Evolutionary conservation across 2,329 filamentous ascomycete species (phyloP).

Genomic region (Monilinia fructicola): DNA sequence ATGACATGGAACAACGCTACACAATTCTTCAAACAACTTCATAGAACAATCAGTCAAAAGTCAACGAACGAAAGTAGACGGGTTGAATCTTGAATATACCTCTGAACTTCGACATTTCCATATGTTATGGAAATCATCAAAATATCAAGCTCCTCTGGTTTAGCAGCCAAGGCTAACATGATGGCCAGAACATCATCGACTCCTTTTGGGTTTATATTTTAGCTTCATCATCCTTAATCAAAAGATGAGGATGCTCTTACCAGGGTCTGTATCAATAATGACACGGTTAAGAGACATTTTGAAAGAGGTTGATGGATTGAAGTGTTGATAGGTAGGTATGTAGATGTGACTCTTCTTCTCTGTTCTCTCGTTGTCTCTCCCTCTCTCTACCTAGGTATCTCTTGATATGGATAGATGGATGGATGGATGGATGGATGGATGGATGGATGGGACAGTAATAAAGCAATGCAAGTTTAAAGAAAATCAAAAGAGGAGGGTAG

Average conservation of each 20-base stretch:
- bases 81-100: constrained; percentile 49
- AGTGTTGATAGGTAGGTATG: too few relatives aligned
- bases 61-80: not conserved
- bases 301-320: not conserved
- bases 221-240: not conserved
- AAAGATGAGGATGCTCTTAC: constrained; percentile 48
- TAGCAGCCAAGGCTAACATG: constrained; percentile 79
- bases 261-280: constrained; percentile 94
- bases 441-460: not conserved
- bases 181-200: constrained; percentile 91
- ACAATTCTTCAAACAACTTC: constrained; percentile 80
- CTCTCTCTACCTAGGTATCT: too few relatives aligned
- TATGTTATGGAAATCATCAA: constrained; percentile 86
- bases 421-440: not conserved
- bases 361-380: too few relatives aligned
- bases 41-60: constrained; percentile 19
- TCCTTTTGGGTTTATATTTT: constrained; percentile 48
- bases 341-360: not conserved
- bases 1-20: constrained; percentile 90
- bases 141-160: constrained; percentile 81
- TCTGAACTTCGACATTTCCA: constrained; percentile 86
- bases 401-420: not conserved
- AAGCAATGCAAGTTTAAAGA: not conserved
- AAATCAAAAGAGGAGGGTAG: not conserved
- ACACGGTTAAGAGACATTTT: constrained; percentile 71